Evolutionary conservation across 768 basidiomycete species (phyloP).

Genomic region (Psilocybe azurescens): DNA sequence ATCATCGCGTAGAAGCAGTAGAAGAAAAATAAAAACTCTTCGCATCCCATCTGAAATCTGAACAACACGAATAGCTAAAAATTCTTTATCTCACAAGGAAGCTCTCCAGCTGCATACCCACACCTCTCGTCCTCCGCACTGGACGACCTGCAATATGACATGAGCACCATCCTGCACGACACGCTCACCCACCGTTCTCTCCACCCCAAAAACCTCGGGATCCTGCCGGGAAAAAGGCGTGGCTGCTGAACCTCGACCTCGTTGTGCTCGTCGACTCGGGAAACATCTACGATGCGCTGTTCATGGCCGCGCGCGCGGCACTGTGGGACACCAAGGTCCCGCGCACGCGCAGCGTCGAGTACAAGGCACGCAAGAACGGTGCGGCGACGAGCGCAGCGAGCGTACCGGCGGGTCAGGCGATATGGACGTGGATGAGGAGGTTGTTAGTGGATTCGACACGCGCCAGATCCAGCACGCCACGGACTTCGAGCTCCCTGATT

Average conservation of each 20-base stretch:
- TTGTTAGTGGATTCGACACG: conserved; percentile 64
- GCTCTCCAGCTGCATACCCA: conserved; percentile 84
- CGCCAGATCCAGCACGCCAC: conserved; percentile 54
- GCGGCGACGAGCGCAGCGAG: conserved; percentile 12
- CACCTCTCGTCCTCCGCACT: conserved; percentile 63
- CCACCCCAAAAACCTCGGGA: conserved; percentile 66
- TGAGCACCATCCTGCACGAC: conserved; percentile 64
- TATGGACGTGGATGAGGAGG: conserved; percentile 62
- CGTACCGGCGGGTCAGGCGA: conserved; percentile 31
- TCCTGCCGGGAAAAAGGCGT: conserved; percentile 69
- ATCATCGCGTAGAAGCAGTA: background rate
- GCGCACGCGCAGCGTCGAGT: conserved; percentile 71
- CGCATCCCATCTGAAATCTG: background rate
- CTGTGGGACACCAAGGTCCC: conserved; percentile 86
- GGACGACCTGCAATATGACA: conserved; percentile 80
- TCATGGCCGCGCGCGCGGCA: conserved; percentile 80
- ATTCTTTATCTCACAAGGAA: conserved; percentile 41
- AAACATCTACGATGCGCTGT: conserved; percentile 77
- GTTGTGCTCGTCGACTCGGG: conserved; percentile 77
- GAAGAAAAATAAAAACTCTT: background rate
- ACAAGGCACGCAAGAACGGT: conserved; percentile 48
- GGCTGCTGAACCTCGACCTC: conserved; percentile 80
- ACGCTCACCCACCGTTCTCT: conserved; percentile 71
- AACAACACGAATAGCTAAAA: conserved; percentile 8
- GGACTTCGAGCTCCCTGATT: conserved; percentile 88